A percentile compares a stretch with the other conserved stretches of the same genome.
phyloP scores from a whole-genome alignment of 495 filamentous ascomycete species.

The Aspergillus affinis region DNA sequence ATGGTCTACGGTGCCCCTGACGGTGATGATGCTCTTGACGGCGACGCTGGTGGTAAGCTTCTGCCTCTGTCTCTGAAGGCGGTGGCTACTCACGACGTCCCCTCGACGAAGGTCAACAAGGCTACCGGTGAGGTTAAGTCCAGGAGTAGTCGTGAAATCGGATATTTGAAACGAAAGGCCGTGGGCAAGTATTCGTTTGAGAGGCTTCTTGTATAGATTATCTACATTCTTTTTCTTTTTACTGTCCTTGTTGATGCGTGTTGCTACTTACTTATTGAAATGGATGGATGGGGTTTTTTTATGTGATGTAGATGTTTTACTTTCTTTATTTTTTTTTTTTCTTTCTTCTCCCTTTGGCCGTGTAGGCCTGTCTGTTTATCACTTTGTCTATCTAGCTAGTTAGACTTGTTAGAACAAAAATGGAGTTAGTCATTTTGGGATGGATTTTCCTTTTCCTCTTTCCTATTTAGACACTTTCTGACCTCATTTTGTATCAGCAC shows the following conservation, averaged over 20 bases:
- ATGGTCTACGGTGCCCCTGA: conserved; percentile 32
- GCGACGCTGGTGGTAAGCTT: conserved; percentile 40
- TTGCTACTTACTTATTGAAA: not conserved
- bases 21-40: conserved; percentile 35
- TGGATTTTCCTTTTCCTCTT: not conserved
- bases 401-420: not conserved
- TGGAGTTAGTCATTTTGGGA: not conserved
- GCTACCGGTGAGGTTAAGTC: conserved; percentile 56
- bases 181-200: conserved; percentile 77
- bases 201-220: conserved; percentile 57
- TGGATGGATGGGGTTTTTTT: not conserved
- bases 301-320: conserved; percentile 3
- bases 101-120: conserved; percentile 44
- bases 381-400: not conserved
- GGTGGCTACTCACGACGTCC: conserved; percentile 57
- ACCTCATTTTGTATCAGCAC: too few relatives aligned
- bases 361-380: not conserved
- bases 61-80: conserved; percentile 70
- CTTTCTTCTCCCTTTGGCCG: not conserved
- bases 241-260: not conserved
- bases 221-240: not conserved
- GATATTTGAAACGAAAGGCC: conserved; percentile 67
- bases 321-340: not conserved
- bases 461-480: too few relatives aligned
- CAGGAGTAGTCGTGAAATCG: conserved; percentile 67